Evolutionary conservation across 495 filamentous ascomycete species (phyloP), one percentile per base, ranked within the genome.

Genomic region (Elasticomyces elasticus): DNA sequence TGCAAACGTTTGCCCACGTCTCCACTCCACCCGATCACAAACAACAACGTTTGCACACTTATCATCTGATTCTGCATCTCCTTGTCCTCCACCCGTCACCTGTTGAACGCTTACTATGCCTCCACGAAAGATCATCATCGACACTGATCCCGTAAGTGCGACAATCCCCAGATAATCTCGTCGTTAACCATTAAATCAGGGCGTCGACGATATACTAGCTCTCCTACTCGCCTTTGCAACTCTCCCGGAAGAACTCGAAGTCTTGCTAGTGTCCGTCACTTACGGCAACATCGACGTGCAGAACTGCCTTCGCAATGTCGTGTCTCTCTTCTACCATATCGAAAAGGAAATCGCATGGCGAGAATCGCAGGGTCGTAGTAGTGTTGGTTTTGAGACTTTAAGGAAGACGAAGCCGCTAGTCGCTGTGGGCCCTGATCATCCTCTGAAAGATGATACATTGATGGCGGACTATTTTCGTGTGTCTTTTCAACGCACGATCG

Each of bases 391-490:
- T 56, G 77, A 78, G 41, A 73, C 77, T 10, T 69, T 99, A 60
- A 73, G 74, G 33, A 73, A 76, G 9, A 79, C 69, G 64, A 88
- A 84, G 62, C 94, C 92, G 2, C 63, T 95, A 47, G 79, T 97
- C 25, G 89, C 92, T 5, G 76, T 97, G 24, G 92, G 92, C 2
- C 85, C 92, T 1, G 80, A 86, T 48, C 81, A 87, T 54, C 87
- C 92, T 0, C 71, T 99, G 10, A 88, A 87, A 56, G 87, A 89
- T 50, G 85, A 92, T 63, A 71, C 81, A 37, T 73, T 95, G 61
- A 79, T 88, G 73, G 87, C 85, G 9, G 92, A 97, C 68, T 85
- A 89, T 67, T 97, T 95, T 61, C 92, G 90, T 95, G 68, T 56
- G 84, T 75, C 7, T 55, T 10, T 44, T 7, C 40, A 22, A 10